These are phyloP conservation scores for Crithidia acanthocephali DNA, from an alignment of 208 protist species.

Conservation along the genomic window DNA sequence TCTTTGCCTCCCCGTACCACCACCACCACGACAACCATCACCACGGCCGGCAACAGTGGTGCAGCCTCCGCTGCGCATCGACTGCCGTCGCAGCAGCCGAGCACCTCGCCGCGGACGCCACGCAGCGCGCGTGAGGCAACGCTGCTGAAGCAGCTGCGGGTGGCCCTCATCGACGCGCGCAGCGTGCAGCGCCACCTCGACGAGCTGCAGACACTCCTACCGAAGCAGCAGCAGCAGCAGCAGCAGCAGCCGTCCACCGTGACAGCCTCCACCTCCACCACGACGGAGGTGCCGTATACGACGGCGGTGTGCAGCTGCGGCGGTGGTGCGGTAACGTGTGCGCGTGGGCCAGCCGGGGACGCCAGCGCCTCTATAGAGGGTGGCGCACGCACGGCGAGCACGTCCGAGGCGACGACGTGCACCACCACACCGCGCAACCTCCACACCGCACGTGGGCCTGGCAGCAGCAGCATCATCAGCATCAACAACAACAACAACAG, in stretches of 20 bases:
- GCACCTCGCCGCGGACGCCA: constrained; percentile 16
- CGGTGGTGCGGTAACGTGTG: not conserved
- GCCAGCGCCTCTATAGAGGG: too few species aligned
- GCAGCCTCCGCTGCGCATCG: too few species aligned
- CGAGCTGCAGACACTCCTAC: constrained; percentile 17
- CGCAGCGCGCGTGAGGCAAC: constrained; percentile 10
- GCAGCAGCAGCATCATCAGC: not conserved
- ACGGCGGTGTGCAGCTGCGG: not conserved
- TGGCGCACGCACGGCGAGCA: not conserved
- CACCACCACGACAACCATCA: not conserved
- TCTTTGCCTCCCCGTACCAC: not conserved
- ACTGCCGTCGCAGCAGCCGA: not conserved
- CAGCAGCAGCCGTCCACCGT: too few species aligned
- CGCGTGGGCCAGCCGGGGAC: not conserved
- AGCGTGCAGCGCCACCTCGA: constrained; percentile 24
- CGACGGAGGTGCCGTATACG: not conserved
- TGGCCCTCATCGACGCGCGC: constrained; percentile 27
- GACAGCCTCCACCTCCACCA: not conserved
- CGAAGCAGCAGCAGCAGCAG: not conserved
- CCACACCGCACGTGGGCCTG: not conserved
- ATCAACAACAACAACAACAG: too few species aligned
- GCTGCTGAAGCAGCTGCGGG: constrained; percentile 21
- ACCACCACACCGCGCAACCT: constrained; percentile 4
- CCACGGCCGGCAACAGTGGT: not conserved
- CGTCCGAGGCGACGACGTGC: not conserved